A percentile compares a stretch with the other conserved stretches of the same genome.
Conservation (phyloP, 192 early-diverging fungal genomes). For the Fimicolochytrium jonesii region DNA sequence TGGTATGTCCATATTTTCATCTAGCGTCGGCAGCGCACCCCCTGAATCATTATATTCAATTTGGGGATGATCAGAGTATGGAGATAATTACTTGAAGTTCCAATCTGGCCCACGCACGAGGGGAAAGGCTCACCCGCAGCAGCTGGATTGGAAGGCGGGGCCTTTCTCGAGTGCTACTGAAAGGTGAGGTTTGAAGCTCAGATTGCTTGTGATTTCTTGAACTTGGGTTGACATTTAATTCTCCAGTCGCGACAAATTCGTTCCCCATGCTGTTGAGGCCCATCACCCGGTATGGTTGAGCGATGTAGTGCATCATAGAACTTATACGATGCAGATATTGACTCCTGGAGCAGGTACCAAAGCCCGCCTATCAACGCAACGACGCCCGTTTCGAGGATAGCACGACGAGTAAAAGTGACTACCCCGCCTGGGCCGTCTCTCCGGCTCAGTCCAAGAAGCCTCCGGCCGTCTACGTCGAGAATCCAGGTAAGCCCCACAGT, state of each 20-base stretch:
- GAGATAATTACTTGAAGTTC: constrained; percentile 41
- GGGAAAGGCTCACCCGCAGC: constrained; percentile 38
- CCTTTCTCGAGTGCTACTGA: constrained; percentile 42
- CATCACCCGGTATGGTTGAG: constrained; percentile 29
- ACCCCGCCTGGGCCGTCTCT: constrained; percentile 32
- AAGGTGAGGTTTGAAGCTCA: constrained; percentile 27
- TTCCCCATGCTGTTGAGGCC: constrained; percentile 29
- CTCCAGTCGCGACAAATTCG: constrained; percentile 42
- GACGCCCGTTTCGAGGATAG: constrained; percentile 28
- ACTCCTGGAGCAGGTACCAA: constrained; percentile 29
- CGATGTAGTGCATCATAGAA: too few relatives aligned
- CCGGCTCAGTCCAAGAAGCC: constrained; percentile 8
- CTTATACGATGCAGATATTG: too few relatives aligned
- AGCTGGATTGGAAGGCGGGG: constrained; percentile 37
- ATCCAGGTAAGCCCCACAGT: constrained; percentile 8
- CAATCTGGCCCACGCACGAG: constrained; percentile 13
- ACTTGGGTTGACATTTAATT: not conserved
- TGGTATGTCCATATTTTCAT: constrained; percentile 7
- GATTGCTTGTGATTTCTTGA: not conserved
- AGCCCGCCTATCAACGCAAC: constrained; percentile 29
- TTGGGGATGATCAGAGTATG: constrained; percentile 32
- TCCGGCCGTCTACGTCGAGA: constrained; percentile 5
- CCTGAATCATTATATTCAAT: not conserved
- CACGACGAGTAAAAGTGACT: constrained; percentile 42
- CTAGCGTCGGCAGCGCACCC: not conserved